phyloP scores from a whole-genome alignment of 495 filamentous ascomycete species.

The Podospora pseudocomata region DNA sequence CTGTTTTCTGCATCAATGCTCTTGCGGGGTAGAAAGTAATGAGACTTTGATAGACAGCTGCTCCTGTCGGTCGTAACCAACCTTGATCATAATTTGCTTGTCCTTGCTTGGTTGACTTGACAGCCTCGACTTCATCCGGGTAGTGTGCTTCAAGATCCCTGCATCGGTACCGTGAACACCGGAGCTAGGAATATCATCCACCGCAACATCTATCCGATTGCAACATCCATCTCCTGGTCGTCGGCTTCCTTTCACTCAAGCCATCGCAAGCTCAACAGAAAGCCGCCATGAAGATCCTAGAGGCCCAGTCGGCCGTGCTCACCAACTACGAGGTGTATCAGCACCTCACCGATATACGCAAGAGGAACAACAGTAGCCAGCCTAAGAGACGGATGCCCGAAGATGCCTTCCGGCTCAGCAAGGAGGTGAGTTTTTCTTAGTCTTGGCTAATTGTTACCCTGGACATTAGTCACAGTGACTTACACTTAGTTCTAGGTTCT shows the following conservation, averaged over 20 bases:
- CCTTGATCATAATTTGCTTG: neutral
- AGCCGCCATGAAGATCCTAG: conserved; percentile 46
- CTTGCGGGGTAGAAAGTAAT: neutral
- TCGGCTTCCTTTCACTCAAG: neutral
- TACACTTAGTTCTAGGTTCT: conserved; percentile 28
- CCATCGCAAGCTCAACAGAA: neutral
- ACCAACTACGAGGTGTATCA: conserved; percentile 50
- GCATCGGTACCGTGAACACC: conserved; percentile 9
- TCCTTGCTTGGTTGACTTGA: neutral
- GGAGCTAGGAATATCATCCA: neutral
- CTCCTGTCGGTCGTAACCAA: neutral
- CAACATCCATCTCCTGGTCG: neutral
- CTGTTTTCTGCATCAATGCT: neutral
- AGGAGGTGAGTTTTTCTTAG: conserved; percentile 21
- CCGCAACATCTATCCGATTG: conserved; percentile 2
- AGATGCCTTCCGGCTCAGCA: conserved; percentile 33
- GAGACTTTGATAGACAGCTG: neutral
- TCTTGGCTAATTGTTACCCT: neutral
- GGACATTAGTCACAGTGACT: neutral
- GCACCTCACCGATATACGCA: conserved; percentile 41
- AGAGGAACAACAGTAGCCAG: conserved; percentile 30
- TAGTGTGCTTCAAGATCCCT: conserved; percentile 15
- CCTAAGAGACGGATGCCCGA: conserved; percentile 39
- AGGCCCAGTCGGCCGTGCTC: conserved; percentile 44
- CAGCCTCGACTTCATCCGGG: conserved; percentile 2